These are phyloP conservation scores for Diaporthe capsici DNA, from an alignment of 2,329 filamentous ascomycete species.

Conservation along the genomic window DNA sequence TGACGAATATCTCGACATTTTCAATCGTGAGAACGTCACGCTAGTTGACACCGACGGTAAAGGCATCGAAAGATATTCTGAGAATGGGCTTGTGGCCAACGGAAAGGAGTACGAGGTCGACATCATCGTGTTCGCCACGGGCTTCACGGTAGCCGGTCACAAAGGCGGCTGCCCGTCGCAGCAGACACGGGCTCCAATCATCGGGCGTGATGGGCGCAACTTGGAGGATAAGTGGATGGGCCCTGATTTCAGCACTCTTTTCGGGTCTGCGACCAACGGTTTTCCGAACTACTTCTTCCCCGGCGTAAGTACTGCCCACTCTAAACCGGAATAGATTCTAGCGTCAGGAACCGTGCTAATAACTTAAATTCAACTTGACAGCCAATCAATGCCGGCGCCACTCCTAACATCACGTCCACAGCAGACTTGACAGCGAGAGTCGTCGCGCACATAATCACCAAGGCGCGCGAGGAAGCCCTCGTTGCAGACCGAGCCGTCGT, in stretches of 20 bases:
- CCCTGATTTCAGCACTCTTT: neutral
- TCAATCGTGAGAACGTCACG: neutral
- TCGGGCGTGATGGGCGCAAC: neutral
- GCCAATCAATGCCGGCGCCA: neutral
- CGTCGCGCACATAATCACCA: constrained; percentile 3
- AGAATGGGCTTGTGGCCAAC: neutral
- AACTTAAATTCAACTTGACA: neutral
- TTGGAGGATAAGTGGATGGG: constrained; percentile 9
- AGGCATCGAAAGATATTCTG: neutral
- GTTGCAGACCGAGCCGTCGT: neutral
- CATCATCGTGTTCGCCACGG: constrained; percentile 6
- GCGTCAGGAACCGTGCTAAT: neutral
- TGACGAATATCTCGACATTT: constrained; percentile 2
- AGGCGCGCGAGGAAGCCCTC: neutral
- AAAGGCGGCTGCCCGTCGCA: constrained; percentile 19
- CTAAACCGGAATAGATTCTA: too few relatives aligned
- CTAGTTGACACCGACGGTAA: neutral
- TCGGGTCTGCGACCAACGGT: neutral
- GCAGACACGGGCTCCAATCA: neutral
- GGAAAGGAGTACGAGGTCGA: neutral
- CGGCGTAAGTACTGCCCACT: neutral
- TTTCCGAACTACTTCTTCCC: neutral
- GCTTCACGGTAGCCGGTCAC: neutral
- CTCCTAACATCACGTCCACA: neutral
- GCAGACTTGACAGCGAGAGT: neutral